Base-by-base conservation (phyloP, 2,329 filamentous ascomycete genomes). In the Hawksworthiomyces lignivorus region DNA sequence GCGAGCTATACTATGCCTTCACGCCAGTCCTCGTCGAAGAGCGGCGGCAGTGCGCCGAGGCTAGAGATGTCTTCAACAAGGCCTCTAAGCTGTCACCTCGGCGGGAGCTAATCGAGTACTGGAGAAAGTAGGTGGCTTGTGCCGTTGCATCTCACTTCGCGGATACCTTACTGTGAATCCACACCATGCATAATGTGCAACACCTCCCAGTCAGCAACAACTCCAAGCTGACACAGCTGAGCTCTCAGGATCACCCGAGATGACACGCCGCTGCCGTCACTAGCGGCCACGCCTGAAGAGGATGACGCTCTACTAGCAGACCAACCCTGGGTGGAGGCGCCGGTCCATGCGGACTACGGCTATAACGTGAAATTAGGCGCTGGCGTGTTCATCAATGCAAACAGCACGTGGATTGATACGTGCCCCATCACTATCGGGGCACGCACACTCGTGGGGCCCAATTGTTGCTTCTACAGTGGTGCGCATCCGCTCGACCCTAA, bases 401-500 rank as follows among this genome's bases (percentile, higher is more conserved):
- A 87, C 60, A 81, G 76, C 52, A 80, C 78, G 6, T 84, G 87
- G 56, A 65, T 94, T 22, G 88, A 94, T 57, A 89, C 84, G 1
- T 84, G 80, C 57, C 62, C 69, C 21, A 83, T 94, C 43, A 79
- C 71, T 1, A 77, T 95, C 36, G 88, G 88, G 1, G 74, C 80
- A 5, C 77, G 87, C 40, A 90, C 85, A 1, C 64, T 95, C 20
- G 67, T 92, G 31, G 88, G 85, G 0, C 86, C 88, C 2, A 85
- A 87, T 55, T 84, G 87, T 31, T 79, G 70, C 28, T 75, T 95
- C 51, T 94, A 77, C 58, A 76, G 77, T 29, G 88, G 76, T 2
- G 80, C 74, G 0, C 88, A 95, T 60, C 87, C 87, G 2, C 62
- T 88, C 0, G 85, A 94, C 52, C 84, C 85, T 1, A 70, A 70